Conservation (phyloP, 768 basidiomycete genomes). For the Hericium rajendrae region DNA sequence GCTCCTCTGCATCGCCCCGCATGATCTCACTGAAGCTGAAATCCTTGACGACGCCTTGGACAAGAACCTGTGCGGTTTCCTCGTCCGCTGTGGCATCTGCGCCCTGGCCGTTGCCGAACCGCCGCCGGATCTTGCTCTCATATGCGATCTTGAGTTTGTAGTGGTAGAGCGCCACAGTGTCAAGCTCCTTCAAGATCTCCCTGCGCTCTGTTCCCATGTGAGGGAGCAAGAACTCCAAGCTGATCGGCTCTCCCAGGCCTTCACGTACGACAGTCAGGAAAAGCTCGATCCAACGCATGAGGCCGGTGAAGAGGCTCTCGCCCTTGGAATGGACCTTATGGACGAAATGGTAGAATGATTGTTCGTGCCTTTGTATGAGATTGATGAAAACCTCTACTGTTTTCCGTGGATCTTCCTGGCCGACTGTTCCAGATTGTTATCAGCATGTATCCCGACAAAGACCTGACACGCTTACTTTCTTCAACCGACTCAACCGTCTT, state of each 20-base stretch:
- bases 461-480: conserved; percentile 50
- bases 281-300: conserved; percentile 96
- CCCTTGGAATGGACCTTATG: conserved; percentile 99
- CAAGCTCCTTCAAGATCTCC: conserved; percentile 76
- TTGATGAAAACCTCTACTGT: conserved; percentile 93
- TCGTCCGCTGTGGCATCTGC: conserved; percentile 57
- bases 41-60: conserved; percentile 74
- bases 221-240: conserved; percentile 85
- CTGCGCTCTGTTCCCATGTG: conserved; percentile 69
- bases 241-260: conserved; percentile 64
- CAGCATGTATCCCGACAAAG: neutral
- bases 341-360: conserved; percentile 92
- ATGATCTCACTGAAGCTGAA: conserved; percentile 76
- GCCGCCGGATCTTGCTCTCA: conserved; percentile 82
- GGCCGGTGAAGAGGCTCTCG: conserved; percentile 81
- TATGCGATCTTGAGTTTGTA: conserved; percentile 90
- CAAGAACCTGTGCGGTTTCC: conserved; percentile 70
- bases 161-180: conserved; percentile 84
- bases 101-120: conserved; percentile 58
- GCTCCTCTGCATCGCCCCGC: conserved; percentile 68
- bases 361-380: conserved; percentile 89
- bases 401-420: conserved; percentile 69
- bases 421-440: conserved; percentile 36
- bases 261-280: conserved; percentile 88
- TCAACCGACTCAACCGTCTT: conserved; percentile 88